Evolutionary conservation across 1,284 basidiomycete species (phyloP), one percentile per base, ranked within the genome.

Genomic region (Pisolithus thermaeus): DNA sequence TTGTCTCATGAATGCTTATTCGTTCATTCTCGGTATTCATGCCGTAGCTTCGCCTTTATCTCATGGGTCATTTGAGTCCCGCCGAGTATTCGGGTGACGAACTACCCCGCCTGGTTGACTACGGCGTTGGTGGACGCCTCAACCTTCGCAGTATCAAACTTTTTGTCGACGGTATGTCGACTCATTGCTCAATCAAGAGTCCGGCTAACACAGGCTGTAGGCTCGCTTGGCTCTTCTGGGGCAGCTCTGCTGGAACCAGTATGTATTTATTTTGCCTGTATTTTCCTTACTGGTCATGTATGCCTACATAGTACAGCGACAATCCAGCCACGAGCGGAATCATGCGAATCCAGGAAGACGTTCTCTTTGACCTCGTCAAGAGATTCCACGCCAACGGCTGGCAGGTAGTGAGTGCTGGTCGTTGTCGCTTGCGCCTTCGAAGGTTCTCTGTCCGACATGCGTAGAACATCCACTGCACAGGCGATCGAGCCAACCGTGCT

Each of bases 191-290:
- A 40, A 7, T 2, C 27, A 27, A 48, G 8, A 42, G 11, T 35
- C 42, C 32, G 25, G 25, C 3, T 43, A 16, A 43, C 11, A 16
- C 23, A 16, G 3, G 7, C 23, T 23, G 51, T 62, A 83, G 88
- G 90, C 42, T 93, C 95, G 1, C 77, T 97, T 2, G 93, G 94
- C 0, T 92, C 88, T 1, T 92, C 90, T 79, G 94, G 94, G 3
- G 92, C 94, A 0, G 93, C 94, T 1, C 77, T 97, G 54, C 73
- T 91, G 16, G 79, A 87, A 39, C 90, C 92, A 2, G 64, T 69
- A 37, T 35, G 66, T 52, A 32, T 38, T 11, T 5, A 14, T 12
- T 8, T 25, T n/a, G 6, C 44, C 47, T 20, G 11, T 8, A 23
- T n/a, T 7, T 42, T 48, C 18, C 14, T 39, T 20, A 8, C 22